Percentiles rank a stretch among this genome's conserved stretches.
These are phyloP conservation scores for Trichosporon inkin DNA, from an alignment of 1,284 basidiomycete species.

Conservation along the genomic window DNA sequence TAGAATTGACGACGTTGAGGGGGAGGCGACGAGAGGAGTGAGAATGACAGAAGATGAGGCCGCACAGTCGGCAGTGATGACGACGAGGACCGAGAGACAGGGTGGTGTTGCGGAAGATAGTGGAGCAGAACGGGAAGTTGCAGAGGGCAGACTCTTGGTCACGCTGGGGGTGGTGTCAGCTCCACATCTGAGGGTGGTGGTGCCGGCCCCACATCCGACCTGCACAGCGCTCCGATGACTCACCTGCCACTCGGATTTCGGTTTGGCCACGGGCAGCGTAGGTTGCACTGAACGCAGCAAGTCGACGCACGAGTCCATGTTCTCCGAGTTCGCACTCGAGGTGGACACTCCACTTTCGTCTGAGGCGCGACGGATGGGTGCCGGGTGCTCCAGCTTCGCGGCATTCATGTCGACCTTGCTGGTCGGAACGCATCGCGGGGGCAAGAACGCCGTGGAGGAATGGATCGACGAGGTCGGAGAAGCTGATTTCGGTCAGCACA, in stretches of 20 bases:
- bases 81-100: conserved; percentile 36
- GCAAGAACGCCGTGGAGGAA: conserved; percentile 22
- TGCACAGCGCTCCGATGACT: conserved; percentile 22
- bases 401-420: conserved; percentile 15
- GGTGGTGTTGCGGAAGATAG: conserved; percentile 37
- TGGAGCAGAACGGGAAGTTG: conserved; percentile 39
- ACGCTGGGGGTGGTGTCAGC: conserved; percentile 22
- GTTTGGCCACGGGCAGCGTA: conserved; percentile 16
- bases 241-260: conserved; percentile 35
- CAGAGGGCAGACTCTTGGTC: conserved; percentile 39
- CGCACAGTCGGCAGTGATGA: conserved; percentile 46
- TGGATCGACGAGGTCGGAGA: conserved; percentile 19
- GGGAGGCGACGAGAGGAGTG: conserved; percentile 34
- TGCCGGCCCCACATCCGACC: not conserved
- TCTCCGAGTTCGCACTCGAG: conserved; percentile 3
- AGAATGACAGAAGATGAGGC: conserved; percentile 36
- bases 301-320: conserved; percentile 9
- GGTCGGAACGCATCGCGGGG: conserved; percentile 7
- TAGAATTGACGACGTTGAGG: conserved; percentile 18
- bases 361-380: conserved; percentile 3
- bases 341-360: not conserved
- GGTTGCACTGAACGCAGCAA: conserved; percentile 14
- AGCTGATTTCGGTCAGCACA: conserved; percentile 7
- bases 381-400: not conserved
- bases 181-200: not conserved